These are phyloP conservation scores for Harringtonia aguacate DNA, from an alignment of 2,329 filamentous ascomycete species.

Conservation along the genomic window DNA sequence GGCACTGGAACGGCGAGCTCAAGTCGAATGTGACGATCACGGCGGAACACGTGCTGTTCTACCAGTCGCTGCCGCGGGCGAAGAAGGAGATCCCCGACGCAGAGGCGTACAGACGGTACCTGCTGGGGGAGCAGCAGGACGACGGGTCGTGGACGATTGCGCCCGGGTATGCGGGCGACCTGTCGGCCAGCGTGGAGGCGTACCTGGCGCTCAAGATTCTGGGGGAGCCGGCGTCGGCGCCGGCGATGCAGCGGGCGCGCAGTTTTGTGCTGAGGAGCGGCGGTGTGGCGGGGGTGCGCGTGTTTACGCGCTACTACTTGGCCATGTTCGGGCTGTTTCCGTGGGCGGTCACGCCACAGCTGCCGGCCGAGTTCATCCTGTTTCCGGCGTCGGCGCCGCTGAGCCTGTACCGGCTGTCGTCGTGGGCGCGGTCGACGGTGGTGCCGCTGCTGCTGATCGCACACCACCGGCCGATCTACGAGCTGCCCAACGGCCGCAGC, in stretches of 20 bases:
- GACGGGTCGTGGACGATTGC: slow-evolving; percentile 7
- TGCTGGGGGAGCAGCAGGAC: slow-evolving; percentile 3
- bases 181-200: slow-evolving; percentile 19
- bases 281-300: slow-evolving; percentile 19
- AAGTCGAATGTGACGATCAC: slow-evolving; percentile 2
- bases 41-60: slow-evolving; percentile 4
- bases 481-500: slow-evolving; percentile 15
- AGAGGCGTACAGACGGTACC: slow-evolving; percentile 1
- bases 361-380: slow-evolving; percentile 22
- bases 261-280: slow-evolving; percentile 16
- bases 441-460: slow-evolving; percentile 16
- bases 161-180: slow-evolving; percentile 2
- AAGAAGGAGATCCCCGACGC: not conserved
- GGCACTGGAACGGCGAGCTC: slow-evolving; percentile 4
- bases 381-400: slow-evolving; percentile 16
- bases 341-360: slow-evolving; percentile 20
- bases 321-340: slow-evolving; percentile 20
- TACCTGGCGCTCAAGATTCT: slow-evolving; percentile 25
- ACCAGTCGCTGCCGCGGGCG: not conserved
- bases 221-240: slow-evolving; percentile 9
- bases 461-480: slow-evolving; percentile 20
- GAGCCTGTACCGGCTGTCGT: slow-evolving; percentile 20
- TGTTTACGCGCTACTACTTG: slow-evolving; percentile 11
- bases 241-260: slow-evolving; percentile 14
- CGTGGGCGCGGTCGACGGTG: slow-evolving; percentile 15